Evolutionary conservation across 192 early-diverging fungal genomes (phyloP).

Genomic region (Podila verticillata): DNA sequence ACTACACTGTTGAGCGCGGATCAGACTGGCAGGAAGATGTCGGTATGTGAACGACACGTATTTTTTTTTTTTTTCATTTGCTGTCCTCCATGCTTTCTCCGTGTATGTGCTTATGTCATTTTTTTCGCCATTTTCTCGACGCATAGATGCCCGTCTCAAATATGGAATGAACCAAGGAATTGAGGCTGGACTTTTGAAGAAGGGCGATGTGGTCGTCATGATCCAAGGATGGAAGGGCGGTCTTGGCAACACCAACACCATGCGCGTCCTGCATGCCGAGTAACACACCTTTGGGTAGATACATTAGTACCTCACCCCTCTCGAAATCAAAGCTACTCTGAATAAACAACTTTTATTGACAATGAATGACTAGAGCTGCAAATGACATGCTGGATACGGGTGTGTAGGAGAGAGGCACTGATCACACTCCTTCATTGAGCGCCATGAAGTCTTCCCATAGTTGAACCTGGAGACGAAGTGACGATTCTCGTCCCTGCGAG

Average conservation of each 20-base stretch:
- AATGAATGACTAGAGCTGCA: too few species aligned
- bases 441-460: too few species aligned
- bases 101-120: neutral
- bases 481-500: too few species aligned
- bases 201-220: slow-evolving; percentile 77
- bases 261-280: slow-evolving; percentile 72
- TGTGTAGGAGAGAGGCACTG: too few species aligned
- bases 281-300: too few species aligned
- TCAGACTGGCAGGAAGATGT: slow-evolving; percentile 50
- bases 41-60: slow-evolving; percentile 15
- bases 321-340: too few species aligned
- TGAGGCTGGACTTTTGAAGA: slow-evolving; percentile 68
- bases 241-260: slow-evolving; percentile 85
- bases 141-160: slow-evolving; percentile 69
- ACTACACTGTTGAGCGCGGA: slow-evolving; percentile 55
- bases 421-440: too few species aligned
- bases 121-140: neutral
- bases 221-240: slow-evolving; percentile 89
- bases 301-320: too few species aligned
- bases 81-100: neutral
- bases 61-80: neutral
- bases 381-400: too few species aligned
- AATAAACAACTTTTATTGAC: too few species aligned
- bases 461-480: too few species aligned
- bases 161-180: slow-evolving; percentile 77